Percentiles rank a stretch among this genome's conserved stretches.
Evolutionary conservation across 805 yeast species (phyloP).

Genomic region (Diddensiella santjacobensis): DNA sequence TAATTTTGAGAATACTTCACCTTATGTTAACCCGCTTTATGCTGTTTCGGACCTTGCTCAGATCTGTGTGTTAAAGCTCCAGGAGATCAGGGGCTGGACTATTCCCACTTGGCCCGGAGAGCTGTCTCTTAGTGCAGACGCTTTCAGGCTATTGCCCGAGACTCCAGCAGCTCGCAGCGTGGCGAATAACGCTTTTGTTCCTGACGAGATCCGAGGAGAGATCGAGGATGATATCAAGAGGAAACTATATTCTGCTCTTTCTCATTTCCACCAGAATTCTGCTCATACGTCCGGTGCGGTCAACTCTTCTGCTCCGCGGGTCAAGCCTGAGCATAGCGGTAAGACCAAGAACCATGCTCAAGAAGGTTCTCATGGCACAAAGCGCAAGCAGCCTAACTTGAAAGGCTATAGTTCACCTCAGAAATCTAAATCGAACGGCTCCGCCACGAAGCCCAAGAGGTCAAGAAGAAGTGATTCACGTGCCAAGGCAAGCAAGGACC

Average conservation of each 20-base stretch:
- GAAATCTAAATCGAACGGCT: too few species aligned
- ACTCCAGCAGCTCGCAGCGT: slow-evolving; percentile 54
- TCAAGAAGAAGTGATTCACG: too few species aligned
- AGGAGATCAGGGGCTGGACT: slow-evolving; percentile 61
- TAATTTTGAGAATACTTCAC: background rate
- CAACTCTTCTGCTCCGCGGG: too few species aligned
- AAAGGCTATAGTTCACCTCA: background rate
- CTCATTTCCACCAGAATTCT: too few species aligned
- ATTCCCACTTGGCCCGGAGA: slow-evolving; percentile 81
- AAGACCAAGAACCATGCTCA: too few species aligned
- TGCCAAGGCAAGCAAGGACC: too few species aligned
- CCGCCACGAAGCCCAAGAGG: too few species aligned
- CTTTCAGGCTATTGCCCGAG: slow-evolving; percentile 59
- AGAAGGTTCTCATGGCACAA: too few species aligned
- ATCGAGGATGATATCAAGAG: slow-evolving; percentile 11
- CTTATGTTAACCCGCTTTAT: slow-evolving; percentile 43
- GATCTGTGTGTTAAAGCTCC: slow-evolving; percentile 54
- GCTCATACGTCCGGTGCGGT: too few species aligned
- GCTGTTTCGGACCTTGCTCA: slow-evolving; percentile 72
- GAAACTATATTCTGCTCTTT: background rate
- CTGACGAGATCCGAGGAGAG: slow-evolving; percentile 39
- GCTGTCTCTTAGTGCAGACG: slow-evolving; percentile 62
- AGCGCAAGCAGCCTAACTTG: background rate
- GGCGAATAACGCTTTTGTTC: slow-evolving; percentile 53
- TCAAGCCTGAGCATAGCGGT: too few species aligned